Base-by-base conservation (phyloP, 2,329 filamentous ascomycete species). In the Penicillium sp. region DNA sequence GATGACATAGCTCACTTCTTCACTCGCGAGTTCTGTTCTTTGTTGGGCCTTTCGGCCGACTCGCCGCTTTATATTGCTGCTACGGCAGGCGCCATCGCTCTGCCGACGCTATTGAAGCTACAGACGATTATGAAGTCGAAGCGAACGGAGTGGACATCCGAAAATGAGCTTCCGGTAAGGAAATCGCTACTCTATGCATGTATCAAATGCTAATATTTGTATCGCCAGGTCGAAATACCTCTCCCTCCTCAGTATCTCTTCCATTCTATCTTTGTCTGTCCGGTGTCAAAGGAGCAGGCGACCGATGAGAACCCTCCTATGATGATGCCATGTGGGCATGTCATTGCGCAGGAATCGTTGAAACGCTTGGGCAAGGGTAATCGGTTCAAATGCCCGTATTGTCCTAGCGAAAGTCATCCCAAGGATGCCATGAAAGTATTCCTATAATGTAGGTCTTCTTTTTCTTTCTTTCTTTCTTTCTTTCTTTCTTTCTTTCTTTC, bases 191-290 rank as follows among this genome's bases (percentile, higher is more conserved):
- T 74, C 48, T 81, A 78, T 62, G 85, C 85, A 4, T 2, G 35
- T n/a, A 9, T 5, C 7, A 43, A 43, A 43, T 20, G 35, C 57
- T 64, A 48, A 61, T 29, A 14, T 16, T 29, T 20, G 11, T 22
- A 58, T 32, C 18, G 10, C 31, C 53, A 83, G 81, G 83, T 87
- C 42, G 86, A 88, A 72, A 87, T 87, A 16, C 83, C 86, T 0
- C 76, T 88, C 4, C 86, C 86, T 3, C 82, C 81, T 2, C 79
- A 80, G 6, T 88, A 87, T 69, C 79, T 83, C 50, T 99, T 96
- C 78, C 94, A 99, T 74, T 89, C 89, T 54, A 97, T 99, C 69
- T 99, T 99, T 71, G 94, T 99, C 40, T 99, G 94, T 69, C 94
- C 94, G 0, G 94, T 99, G 5, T 92, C 89, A 67, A 97, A 97